Base-by-base conservation (phyloP, 2,329 filamentous ascomycete genomes). In the Thielaviopsis musarum region DNA sequence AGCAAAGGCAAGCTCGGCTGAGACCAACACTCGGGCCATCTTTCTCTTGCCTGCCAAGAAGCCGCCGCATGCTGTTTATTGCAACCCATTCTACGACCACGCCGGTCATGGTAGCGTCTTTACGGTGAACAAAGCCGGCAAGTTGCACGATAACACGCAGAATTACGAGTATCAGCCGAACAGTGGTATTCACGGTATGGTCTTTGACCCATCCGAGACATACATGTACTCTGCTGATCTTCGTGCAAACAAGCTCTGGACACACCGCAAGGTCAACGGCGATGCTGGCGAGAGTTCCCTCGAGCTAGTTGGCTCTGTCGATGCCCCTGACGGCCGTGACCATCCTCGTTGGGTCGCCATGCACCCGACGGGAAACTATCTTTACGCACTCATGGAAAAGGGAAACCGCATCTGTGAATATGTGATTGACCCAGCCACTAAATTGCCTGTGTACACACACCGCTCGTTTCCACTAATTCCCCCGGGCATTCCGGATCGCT, bases 301-400 rank as follows among this genome's bases (percentile, higher is more conserved):
- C 60, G 77, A 81, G 55, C 78, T 90, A 21, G 78, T 91, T 59
- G 88, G 87, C 64, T 82, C 78, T 67, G 76, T 91, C 38, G 80
- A 85, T 63, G 88, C 88, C 28, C 87, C 88, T 0, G 77, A 78
- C 53, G 72, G 79, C 2, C 77, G 77, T 62, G 89, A 95, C 70
- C 89, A 93, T 69, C 89, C 89, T 17, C 81, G 89, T 66, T 95
- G 89, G 89, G 87, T 94, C 15, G 88, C 88, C 65, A 84, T 94
- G 69, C 87, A 91, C 69, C 84, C 85, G 2, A 80, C 80, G 1
- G 88, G 87, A 21, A 79, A 83, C 61, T 90, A 89, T 70, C 77
- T 95, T 60, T 95, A 94, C 72, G 88, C 81, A 7, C 77, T 95
- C 65, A 94, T 93, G 87, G 89, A 95, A 72, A 85, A 84, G n/a